These are phyloP conservation scores for Diaporthe capsici DNA, from an alignment of 2,329 filamentous ascomycete genomes.

Conservation along the genomic window DNA sequence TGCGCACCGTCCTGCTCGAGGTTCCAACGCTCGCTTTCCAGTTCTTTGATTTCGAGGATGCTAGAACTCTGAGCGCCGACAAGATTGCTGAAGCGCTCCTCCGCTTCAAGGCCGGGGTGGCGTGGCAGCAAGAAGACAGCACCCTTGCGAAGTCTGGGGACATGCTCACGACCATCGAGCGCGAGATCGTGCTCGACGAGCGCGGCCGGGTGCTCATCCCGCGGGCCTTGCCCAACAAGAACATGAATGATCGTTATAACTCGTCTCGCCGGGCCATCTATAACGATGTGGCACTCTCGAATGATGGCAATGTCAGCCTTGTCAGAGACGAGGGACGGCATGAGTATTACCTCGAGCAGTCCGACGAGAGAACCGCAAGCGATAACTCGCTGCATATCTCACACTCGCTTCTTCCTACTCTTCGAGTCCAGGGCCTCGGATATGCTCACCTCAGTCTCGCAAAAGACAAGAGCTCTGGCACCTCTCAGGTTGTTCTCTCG, in stretches of 20 bases:
- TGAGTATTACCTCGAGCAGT: background rate
- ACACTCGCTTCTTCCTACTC: background rate
- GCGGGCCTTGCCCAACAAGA: background rate
- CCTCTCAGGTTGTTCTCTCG: background rate
- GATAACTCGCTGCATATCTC: background rate
- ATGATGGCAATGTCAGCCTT: background rate
- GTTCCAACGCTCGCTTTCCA: constrained; percentile 43
- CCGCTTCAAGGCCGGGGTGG: background rate
- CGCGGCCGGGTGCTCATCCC: background rate
- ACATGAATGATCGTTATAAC: constrained; percentile 7
- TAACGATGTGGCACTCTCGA: background rate
- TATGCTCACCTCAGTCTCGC: background rate
- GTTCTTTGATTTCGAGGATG: constrained; percentile 44
- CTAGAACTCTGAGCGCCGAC: background rate
- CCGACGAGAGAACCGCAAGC: background rate
- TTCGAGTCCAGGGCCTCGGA: background rate
- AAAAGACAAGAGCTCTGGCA: background rate
- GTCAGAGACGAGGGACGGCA: background rate
- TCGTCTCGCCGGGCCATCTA: background rate
- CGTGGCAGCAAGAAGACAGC: constrained; percentile 9
- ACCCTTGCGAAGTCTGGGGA: background rate
- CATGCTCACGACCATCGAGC: background rate
- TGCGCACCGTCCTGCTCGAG: constrained; percentile 42
- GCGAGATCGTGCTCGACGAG: background rate
- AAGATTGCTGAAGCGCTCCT: background rate